Evolutionary conservation across 2,329 filamentous ascomycete genomes (phyloP), one percentile per base, ranked within the genome.

Genomic region (Eurotiales sp.): DNA sequence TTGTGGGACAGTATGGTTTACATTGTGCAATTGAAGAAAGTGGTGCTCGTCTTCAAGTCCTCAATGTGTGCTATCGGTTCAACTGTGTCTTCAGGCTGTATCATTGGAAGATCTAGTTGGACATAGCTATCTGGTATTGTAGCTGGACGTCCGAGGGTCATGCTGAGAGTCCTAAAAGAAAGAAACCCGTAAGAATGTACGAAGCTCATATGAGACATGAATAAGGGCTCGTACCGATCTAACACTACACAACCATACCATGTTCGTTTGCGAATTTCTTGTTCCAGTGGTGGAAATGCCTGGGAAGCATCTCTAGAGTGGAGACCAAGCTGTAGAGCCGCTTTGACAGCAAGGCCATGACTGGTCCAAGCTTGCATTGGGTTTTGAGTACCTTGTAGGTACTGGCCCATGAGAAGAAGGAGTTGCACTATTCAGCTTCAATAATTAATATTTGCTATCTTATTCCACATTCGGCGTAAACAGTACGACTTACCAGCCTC

Each of bases 301-400:
- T 58, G 59, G 0, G 66, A 63, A 0, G 70, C 66, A 15, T 72
- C 59, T 5, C 61, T 61, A 0, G 73, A 78, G 52, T 82, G 78
- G 0, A 82, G 61, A 0, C 79, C 79, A 1, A 82, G 63, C 22
- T 78, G 73, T n/a, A 78, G 64, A 0, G 78, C 78, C 0, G 74
- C 72, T 53, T 73, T 77, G 3, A 80, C 72, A 0, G 77, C 73
- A 0, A 81, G 64, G 0, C 79, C 78, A 54, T 81, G 79, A 0
- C 77, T 68, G 0, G 70, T 76, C 78, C 79, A 82, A 2, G 78
- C 74, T 50, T 80, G 72, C 1, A 79, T 66, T 0, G 78, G 79
- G 15, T 72, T 72, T 36, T 79, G 75, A 0, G 77, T 79, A 1
- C 78, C 77, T 56, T 82, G 78, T 0, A 81, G 65, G 52, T 81